Conservation (phyloP, 2,329 filamentous ascomycete species). For the Trichoderma oligosporum region DNA sequence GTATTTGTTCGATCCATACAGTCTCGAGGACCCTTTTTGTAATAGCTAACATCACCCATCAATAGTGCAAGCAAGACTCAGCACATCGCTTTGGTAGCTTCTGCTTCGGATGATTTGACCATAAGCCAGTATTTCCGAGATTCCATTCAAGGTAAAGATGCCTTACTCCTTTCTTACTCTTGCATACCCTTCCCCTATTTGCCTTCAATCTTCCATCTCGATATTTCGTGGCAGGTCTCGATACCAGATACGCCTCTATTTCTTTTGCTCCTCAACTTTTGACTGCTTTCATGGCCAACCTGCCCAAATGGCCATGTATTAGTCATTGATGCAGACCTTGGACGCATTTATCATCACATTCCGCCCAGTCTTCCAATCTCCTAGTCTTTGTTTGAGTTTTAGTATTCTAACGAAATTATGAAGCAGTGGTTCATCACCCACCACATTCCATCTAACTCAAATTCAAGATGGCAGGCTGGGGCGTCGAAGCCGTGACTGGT, state of each 20-base stretch:
- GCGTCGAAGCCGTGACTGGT: neutral
- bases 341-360: neutral
- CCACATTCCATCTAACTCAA: neutral
- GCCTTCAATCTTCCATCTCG: too few relatives aligned
- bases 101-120: neutral
- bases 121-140: neutral
- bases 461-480: conserved; percentile 10
- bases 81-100: too few relatives aligned
- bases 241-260: too few relatives aligned
- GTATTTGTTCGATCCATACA: neutral
- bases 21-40: too few relatives aligned
- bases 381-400: neutral
- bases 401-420: neutral
- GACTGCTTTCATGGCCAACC: neutral
- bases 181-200: neutral
- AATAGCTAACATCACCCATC: neutral
- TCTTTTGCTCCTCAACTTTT: neutral
- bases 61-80: neutral
- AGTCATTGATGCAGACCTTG: too few relatives aligned
- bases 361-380: neutral
- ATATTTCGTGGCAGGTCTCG: too few relatives aligned
- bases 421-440: neutral
- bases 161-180: neutral
- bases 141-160: neutral
- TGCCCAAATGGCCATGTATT: too few relatives aligned